Conservation (phyloP, 805 yeast species). For the Schwanniomyces occidentalis region DNA sequence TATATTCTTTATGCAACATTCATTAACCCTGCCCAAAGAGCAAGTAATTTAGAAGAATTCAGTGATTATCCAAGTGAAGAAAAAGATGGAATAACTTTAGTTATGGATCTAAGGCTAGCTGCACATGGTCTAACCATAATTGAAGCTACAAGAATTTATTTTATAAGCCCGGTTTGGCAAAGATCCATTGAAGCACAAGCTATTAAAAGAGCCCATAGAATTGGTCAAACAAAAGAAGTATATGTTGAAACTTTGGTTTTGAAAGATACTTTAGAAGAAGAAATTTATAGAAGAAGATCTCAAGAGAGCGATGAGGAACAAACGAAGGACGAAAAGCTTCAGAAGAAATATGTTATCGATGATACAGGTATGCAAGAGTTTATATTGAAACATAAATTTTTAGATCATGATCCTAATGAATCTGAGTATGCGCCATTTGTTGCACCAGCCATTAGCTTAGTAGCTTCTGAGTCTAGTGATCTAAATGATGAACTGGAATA, state of each 20-base stretch:
- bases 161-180: constrained; percentile 73
- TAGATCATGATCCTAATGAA: constrained; percentile 29
- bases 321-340: constrained; percentile 3
- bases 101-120: constrained; percentile 69
- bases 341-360: constrained; percentile 50
- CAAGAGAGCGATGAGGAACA: constrained; percentile 11
- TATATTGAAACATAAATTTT: constrained; percentile 50
- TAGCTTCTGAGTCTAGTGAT: neutral
- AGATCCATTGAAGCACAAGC: constrained; percentile 73
- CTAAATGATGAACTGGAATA: constrained; percentile 17
- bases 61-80: constrained; percentile 33
- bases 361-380: constrained; percentile 59
- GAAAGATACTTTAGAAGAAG: constrained; percentile 65
- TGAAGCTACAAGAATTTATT: constrained; percentile 67
- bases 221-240: constrained; percentile 66
- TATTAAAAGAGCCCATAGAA: constrained; percentile 73
- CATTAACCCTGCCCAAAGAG: constrained; percentile 49
- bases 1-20: constrained; percentile 67
- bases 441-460: constrained; percentile 19
- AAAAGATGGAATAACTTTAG: constrained; percentile 50
- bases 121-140: constrained; percentile 70
- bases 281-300: constrained; percentile 51
- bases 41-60: constrained; percentile 53
- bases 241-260: constrained; percentile 67
- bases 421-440: constrained; percentile 38